A percentile compares a stretch with the other conserved stretches of the same genome.
These are phyloP conservation scores for Paraconiothyrium brasiliense DNA, from an alignment of 2,329 filamentous ascomycete species.

Conservation along the genomic window DNA sequence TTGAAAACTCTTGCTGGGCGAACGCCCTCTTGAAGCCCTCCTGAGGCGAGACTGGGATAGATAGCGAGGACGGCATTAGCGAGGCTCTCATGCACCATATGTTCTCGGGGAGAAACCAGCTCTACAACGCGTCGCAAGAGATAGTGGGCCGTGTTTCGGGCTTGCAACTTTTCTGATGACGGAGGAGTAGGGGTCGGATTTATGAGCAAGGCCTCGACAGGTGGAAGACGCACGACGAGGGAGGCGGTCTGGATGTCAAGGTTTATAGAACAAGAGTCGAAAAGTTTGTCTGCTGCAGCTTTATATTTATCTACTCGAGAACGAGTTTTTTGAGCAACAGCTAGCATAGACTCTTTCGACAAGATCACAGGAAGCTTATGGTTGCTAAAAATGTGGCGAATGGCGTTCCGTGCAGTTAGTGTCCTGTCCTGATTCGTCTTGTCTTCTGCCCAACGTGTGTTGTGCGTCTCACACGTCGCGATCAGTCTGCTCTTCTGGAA, in stretches of 20 bases:
- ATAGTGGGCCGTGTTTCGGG: slow-evolving; percentile 49
- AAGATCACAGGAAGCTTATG: slow-evolving; percentile 75
- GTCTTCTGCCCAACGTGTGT: slow-evolving; percentile 83
- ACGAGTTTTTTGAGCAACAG: slow-evolving; percentile 58
- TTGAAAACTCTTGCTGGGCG: slow-evolving; percentile 24
- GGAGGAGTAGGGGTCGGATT: slow-evolving; percentile 23
- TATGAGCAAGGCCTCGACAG: slow-evolving; percentile 28
- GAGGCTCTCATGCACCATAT: slow-evolving; percentile 56
- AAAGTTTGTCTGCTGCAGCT: slow-evolving; percentile 63
- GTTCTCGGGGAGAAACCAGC: slow-evolving; percentile 59
- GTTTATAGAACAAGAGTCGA: slow-evolving; percentile 60
- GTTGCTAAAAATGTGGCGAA: slow-evolving; percentile 71
- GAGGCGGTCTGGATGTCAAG: slow-evolving; percentile 50
- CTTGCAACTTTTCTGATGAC: slow-evolving; percentile 27
- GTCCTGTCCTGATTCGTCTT: slow-evolving; percentile 80
- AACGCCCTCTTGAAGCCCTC: background rate
- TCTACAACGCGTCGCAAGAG: slow-evolving; percentile 60
- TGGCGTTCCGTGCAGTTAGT: slow-evolving; percentile 81
- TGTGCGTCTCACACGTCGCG: slow-evolving; percentile 74
- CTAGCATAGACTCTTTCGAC: slow-evolving; percentile 66
- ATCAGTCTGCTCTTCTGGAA: slow-evolving; percentile 79
- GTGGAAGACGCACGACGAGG: slow-evolving; percentile 43
- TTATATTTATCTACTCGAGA: slow-evolving; percentile 61
- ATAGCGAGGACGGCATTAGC: slow-evolving; percentile 51
- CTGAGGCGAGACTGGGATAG: slow-evolving; percentile 48